These are phyloP conservation scores for Lyophyllum shimeji DNA, from an alignment of 768 basidiomycete genomes.

Conservation along the genomic window DNA sequence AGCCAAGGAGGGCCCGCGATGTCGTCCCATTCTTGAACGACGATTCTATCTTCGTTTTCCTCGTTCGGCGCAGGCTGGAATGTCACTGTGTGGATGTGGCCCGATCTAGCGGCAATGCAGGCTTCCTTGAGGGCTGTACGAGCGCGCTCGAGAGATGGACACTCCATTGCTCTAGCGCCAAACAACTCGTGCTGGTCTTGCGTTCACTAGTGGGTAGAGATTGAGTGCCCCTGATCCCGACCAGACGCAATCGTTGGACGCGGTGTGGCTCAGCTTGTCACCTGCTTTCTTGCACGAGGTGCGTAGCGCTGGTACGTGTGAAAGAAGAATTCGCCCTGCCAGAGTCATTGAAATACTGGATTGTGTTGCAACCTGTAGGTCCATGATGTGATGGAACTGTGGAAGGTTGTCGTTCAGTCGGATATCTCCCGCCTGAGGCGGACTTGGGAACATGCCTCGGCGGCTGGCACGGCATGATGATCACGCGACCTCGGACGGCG, in stretches of 20 bases:
- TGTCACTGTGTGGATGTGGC: neutral
- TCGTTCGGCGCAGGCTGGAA: slow-evolving; percentile 2
- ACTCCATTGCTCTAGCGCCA: neutral
- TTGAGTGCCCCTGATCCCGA: neutral
- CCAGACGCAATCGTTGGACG: too few relatives aligned
- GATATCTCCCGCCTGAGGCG: too few relatives aligned
- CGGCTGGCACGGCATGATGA: too few relatives aligned
- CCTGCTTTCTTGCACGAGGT: neutral
- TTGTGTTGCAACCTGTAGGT: neutral
- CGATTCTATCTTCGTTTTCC: neutral
- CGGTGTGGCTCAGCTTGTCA: too few relatives aligned
- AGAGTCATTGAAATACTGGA: too few relatives aligned
- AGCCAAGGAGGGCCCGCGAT: neutral
- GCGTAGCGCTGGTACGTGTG: neutral
- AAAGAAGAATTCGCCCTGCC: neutral
- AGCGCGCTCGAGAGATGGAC: neutral
- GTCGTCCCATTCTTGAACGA: slow-evolving; percentile 3
- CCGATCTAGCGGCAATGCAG: neutral
- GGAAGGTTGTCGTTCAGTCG: too few relatives aligned
- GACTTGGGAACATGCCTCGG: too few relatives aligned
- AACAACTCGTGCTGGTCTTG: neutral
- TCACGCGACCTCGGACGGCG: too few relatives aligned
- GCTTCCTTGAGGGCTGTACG: neutral
- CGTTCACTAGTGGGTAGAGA: neutral
- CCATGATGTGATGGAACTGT: neutral